phyloP scores from a whole-genome alignment of 768 basidiomycete species.

The Kwoniella pini region DNA sequence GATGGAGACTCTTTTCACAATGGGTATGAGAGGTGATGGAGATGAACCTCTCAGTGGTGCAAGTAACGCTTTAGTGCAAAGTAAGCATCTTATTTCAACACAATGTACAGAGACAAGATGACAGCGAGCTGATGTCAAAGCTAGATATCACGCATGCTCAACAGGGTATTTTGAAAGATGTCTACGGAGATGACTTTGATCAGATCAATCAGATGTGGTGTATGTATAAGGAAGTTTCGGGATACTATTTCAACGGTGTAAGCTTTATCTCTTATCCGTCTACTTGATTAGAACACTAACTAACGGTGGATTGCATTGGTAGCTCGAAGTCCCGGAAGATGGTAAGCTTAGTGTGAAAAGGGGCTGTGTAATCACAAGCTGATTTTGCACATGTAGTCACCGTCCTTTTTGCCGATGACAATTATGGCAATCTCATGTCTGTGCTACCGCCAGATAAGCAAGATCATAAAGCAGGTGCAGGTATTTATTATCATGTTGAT shows the following conservation, averaged over 20 bases:
- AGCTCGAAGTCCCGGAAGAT: conserved; percentile 43
- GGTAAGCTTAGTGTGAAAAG: conserved; percentile 9
- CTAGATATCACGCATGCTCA: conserved; percentile 64
- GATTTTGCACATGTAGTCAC: conserved; percentile 20
- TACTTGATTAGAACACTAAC: too few relatives aligned
- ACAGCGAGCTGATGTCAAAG: not conserved
- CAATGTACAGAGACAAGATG: too few relatives aligned
- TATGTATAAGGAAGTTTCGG: conserved; percentile 65
- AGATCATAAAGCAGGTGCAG: conserved; percentile 67
- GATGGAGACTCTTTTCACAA: conserved; percentile 66
- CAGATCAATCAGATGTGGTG: conserved; percentile 68
- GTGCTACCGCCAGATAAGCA: conserved; percentile 60
- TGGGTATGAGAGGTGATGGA: conserved; percentile 67
- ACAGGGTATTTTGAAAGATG: conserved; percentile 62
- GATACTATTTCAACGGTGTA: conserved; percentile 59
- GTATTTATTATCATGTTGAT: conserved; percentile 68
- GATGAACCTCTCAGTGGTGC: conserved; percentile 51
- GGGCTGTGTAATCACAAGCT: too few relatives aligned
- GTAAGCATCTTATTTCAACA: too few relatives aligned
- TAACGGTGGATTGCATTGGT: not conserved
- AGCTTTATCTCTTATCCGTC: too few relatives aligned
- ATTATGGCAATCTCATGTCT: conserved; percentile 72
- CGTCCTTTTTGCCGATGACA: conserved; percentile 63
- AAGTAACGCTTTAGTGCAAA: conserved; percentile 38
- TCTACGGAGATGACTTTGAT: conserved; percentile 56